Conservation (phyloP, 164 flowering plant species). For the Nelumbo lutea region DNA sequence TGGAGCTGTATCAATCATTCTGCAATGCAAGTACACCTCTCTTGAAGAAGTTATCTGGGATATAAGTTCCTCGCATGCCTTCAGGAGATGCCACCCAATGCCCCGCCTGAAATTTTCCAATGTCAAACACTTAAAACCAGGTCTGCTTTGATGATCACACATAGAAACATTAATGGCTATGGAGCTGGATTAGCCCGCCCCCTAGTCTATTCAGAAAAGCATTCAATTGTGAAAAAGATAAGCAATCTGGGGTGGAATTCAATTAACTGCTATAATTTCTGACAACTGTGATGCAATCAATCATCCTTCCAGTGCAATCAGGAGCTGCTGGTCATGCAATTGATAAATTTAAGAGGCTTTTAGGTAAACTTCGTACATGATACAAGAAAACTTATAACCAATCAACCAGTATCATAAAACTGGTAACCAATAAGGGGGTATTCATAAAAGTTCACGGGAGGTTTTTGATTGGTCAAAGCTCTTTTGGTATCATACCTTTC, state of each 20-base stretch:
- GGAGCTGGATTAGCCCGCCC: neutral
- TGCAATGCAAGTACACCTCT: conserved; percentile 83
- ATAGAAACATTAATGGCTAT: neutral
- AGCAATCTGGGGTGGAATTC: neutral
- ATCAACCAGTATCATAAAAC: too few relatives aligned
- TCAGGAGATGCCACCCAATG: conserved; percentile 90
- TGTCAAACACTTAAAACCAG: neutral
- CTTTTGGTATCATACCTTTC: too few relatives aligned
- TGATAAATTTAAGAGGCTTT: too few relatives aligned
- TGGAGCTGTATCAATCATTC: conserved; percentile 82
- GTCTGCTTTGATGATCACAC: neutral
- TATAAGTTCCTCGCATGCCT: conserved; percentile 83
- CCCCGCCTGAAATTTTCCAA: conserved; percentile 56
- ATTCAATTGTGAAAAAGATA: neutral
- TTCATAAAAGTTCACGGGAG: too few relatives aligned
- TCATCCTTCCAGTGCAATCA: too few relatives aligned
- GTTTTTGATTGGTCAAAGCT: too few relatives aligned
- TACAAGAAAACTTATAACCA: too few relatives aligned
- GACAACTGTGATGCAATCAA: too few relatives aligned
- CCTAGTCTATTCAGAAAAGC: neutral
- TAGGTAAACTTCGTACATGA: too few relatives aligned
- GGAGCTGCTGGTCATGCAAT: too few relatives aligned
- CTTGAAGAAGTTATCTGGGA: conserved; percentile 49
- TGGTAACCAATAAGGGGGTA: too few relatives aligned
- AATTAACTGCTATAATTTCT: neutral